Conservation (phyloP, 768 basidiomycete genomes). For the Boletus pseudo-olivaceus region DNA sequence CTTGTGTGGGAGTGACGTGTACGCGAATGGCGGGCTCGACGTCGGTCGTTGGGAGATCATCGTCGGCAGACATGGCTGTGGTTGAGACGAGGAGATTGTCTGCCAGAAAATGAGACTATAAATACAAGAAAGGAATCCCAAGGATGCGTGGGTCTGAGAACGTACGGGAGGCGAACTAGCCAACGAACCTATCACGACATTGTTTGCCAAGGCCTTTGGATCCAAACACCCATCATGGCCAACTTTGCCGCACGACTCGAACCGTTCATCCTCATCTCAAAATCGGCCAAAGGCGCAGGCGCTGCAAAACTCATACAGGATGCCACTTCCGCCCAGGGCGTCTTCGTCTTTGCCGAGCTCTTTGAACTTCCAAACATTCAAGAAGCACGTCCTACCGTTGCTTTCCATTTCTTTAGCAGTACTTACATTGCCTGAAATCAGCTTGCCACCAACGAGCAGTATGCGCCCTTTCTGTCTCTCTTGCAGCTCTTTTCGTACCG, state of each 20-base stretch:
- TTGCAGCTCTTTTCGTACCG: conserved; percentile 89
- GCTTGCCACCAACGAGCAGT: conserved; percentile 65
- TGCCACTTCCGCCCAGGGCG: conserved; percentile 83
- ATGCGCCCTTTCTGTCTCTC: conserved; percentile 57
- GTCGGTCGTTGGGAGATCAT: conserved; percentile 14
- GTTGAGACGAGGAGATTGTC: not conserved
- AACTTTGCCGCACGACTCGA: conserved; percentile 72
- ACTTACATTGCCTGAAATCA: conserved; percentile 31
- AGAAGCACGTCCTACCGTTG: conserved; percentile 51
- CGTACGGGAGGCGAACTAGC: not conserved
- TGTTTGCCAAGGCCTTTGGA: not conserved
- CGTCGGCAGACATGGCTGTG: conserved; percentile 17
- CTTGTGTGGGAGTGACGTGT: conserved; percentile 73
- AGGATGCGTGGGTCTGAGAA: not conserved
- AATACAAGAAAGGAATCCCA: not conserved
- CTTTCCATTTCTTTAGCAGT: not conserved
- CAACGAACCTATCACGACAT: not conserved
- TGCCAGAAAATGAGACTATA: not conserved
- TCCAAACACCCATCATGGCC: conserved; percentile 30
- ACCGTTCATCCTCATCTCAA: conserved; percentile 88
- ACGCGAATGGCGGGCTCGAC: conserved; percentile 58
- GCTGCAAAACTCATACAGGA: conserved; percentile 87
- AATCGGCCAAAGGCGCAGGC: conserved; percentile 87
- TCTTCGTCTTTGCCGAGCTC: conserved; percentile 90
- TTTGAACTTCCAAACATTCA: conserved; percentile 79